Evolutionary conservation across 305 asterid genomes (phyloP), one percentile per base, ranked within the genome.

Genomic region (Solanum hybrid): DNA sequence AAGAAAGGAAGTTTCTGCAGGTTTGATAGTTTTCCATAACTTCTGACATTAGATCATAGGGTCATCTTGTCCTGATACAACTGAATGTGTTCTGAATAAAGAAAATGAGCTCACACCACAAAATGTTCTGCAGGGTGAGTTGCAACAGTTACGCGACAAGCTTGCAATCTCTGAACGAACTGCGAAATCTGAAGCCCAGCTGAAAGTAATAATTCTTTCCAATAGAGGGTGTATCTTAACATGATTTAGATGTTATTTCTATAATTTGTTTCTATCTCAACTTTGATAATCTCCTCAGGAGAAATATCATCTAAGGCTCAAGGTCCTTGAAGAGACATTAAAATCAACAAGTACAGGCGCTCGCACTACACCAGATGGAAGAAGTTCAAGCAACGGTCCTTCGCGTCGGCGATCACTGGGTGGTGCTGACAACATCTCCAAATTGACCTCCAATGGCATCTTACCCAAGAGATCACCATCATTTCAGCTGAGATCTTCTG

Each of bases 391-490:
- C 92, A 96, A 94, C 89, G 97, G 97, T 73, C 90, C 94, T 89
- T 93, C 98, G 64, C 98, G 99, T 34, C 98, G 98, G 87, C 99
- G 96, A 90, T 97, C 99, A 37, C 93, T 96, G 64, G 98, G 98
- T 90, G 99, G 99, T 87, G 96, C 94, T 88, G 99, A 97, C 89
- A 96, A 93, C 88, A 92, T 97, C 89, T 95, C 98, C 86, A 97
- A 95, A 92, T 91, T 94, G 92, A 92, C 97, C 76, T 94, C 98
- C 90, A 96, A 95, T 93, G 99, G 99, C 29, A 94, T 97, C 86
- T 92, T 96, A 90, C 98, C 99, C 37, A 96, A 96, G 94, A 94
- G 98, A 90, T 96, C 99, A 78, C 99, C 99, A 60, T 97, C 99
- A 78, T 96, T 96, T 92, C 98, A 95, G 91, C 73, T 94, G 89